Evolutionary conservation across 345 rosid genomes (phyloP).

Genomic region (Dipteronia sinensis): DNA sequence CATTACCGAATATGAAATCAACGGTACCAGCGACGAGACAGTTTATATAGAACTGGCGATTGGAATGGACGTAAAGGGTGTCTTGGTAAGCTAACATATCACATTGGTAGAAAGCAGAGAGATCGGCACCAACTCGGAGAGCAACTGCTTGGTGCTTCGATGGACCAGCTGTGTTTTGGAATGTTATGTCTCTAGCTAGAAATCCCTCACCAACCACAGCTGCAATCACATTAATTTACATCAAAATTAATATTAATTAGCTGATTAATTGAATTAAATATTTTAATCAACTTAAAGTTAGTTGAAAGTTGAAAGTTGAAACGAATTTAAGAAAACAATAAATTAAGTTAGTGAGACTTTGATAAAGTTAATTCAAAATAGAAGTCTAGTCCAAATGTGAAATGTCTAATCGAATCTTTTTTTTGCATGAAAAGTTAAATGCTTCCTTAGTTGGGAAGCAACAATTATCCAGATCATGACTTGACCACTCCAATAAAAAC

Average conservation of each 20-base stretch:
- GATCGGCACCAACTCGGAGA: constrained; percentile 74
- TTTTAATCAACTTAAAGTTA: no score
- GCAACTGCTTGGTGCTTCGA: constrained; percentile 81
- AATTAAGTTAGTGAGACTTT: no score
- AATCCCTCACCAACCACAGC: constrained; percentile 80
- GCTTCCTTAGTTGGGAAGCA: no score
- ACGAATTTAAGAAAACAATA: no score
- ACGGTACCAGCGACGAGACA: constrained; percentile 76
- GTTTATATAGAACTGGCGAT: constrained; percentile 70
- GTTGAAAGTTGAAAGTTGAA: no score
- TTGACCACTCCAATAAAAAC: not conserved
- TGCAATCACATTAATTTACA: constrained; percentile 26
- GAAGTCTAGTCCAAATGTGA: no score
- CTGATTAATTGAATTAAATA: no score
- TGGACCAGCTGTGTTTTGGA: constrained; percentile 83
- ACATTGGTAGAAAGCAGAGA: constrained; percentile 77
- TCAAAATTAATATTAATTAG: not conserved
- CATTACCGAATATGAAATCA: constrained; percentile 83
- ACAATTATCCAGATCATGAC: no score
- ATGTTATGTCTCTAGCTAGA: constrained; percentile 71
- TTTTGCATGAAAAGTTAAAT: no score
- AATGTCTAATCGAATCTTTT: no score
- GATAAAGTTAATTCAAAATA: no score
- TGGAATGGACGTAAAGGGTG: constrained; percentile 69
- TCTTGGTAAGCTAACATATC: constrained; percentile 81